Evolutionary conservation across 768 basidiomycete genomes (phyloP), one percentile per base, ranked within the genome.

Genomic region (Hypholoma fasciculare): DNA sequence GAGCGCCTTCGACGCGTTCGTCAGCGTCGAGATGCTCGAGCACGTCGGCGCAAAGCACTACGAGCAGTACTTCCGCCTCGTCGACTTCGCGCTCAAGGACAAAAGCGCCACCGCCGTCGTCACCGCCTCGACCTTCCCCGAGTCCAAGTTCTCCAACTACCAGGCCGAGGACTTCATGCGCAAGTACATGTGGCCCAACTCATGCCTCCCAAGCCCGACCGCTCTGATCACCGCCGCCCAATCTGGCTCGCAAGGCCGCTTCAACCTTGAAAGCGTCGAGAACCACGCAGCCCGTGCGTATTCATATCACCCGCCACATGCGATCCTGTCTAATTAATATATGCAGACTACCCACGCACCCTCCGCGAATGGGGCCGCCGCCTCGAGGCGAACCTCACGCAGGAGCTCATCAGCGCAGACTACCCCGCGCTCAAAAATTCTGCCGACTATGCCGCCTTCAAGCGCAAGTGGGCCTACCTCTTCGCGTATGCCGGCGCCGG

Each of bases 331-430:
- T 36, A 17, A 38, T 9, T 23, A 44, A 16, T 37, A 17, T 20
- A 11, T 7, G 17, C 53, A 83, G 85, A 94, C 68, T 94, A 96
- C 74, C 92, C 94, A 30, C 87, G 94, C 50, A 96, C 94, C 26
- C 82, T 96, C n/a, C 86, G 94, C 52, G 92, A 94, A 76, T 96
- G 94, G 94, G 86, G 85, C 30, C 79, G 87, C 30, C 83, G 92
- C 30, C 84, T 96, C 57, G 85, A 88, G 58, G 73, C 75, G 48
- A 89, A 89, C 67, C 69, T 87, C 42, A 76, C 77, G 11, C 86
- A 85, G 61, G 86, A 86, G 13, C 62, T 80, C 54, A 77, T 90
- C 43, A 63, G 79, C 39, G 75, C 76, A 59, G 84, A 86, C 57
- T 84, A 89, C 66, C 89, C 89, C 6, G 75, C 78, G 8, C 74